phyloP scores from a whole-genome alignment of 179 eudicot species.

The Beta macrorhiza region DNA sequence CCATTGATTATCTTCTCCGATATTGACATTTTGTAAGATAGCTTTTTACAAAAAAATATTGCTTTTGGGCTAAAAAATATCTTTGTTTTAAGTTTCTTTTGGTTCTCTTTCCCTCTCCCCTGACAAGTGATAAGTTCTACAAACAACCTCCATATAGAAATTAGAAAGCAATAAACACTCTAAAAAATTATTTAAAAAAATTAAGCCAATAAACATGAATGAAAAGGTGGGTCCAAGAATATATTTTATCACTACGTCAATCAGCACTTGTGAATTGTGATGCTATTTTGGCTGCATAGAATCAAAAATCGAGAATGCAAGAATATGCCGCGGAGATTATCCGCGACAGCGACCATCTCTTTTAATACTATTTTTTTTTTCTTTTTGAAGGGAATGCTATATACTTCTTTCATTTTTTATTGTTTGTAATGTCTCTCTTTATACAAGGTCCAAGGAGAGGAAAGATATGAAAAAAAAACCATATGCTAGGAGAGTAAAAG shows the following conservation, averaged over 20 bases:
- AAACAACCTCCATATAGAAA: not conserved
- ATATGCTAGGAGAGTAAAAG: too few species aligned
- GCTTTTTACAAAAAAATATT: too few species aligned
- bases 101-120: not conserved
- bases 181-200: not conserved
- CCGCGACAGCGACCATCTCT: conserved; percentile 1
- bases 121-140: not conserved
- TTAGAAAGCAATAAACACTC: too few species aligned
- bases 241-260: not conserved
- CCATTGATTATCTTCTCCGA: too few species aligned
- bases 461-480: too few species aligned
- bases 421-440: too few species aligned
- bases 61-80: not conserved
- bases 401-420: too few species aligned
- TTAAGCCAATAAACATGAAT: not conserved
- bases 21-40: too few species aligned
- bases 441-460: too few species aligned
- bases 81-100: not conserved
- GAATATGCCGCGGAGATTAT: conserved; percentile 19
- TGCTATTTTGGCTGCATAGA: not conserved
- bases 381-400: too few species aligned
- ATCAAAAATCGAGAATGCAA: conserved; percentile 5
- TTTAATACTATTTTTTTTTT: too few species aligned
- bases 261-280: not conserved
- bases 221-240: not conserved